Evolutionary conservation across 176 grass and related monocot species (phyloP).

Genomic region (Raddia guianensis): DNA sequence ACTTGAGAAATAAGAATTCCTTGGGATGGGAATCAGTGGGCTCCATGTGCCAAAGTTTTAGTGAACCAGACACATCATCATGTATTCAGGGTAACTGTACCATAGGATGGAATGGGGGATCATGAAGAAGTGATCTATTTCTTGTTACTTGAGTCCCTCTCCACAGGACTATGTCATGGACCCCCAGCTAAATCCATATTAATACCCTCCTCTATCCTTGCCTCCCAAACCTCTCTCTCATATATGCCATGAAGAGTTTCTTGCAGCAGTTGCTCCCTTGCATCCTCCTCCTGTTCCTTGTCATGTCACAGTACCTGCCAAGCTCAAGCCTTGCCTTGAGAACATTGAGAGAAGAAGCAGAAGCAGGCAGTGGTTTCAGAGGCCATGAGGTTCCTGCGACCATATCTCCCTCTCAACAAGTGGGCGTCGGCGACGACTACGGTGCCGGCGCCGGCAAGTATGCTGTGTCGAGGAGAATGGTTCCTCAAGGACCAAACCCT

Average conservation of each 20-base stretch:
- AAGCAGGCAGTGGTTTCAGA: conserved; percentile 1
- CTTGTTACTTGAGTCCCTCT: conserved; percentile 33
- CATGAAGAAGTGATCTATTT: conserved; percentile 22
- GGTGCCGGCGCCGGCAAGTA: background rate
- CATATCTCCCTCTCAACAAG: conserved; percentile 38
- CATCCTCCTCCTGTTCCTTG: conserved; percentile 50
- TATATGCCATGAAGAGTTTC: conserved; percentile 39
- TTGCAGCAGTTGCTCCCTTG: conserved; percentile 31
- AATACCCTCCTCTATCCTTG: conserved; percentile 49
- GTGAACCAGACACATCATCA: conserved; percentile 21
- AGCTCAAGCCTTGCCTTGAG: conserved; percentile 44
- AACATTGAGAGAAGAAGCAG: conserved; percentile 39
- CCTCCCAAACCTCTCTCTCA: background rate
- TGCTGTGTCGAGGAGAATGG: conserved; percentile 56
- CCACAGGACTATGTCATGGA: conserved; percentile 13
- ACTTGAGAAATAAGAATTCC: background rate
- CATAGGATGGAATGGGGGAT: conserved; percentile 21
- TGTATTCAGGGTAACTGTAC: conserved; percentile 31
- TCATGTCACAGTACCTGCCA: conserved; percentile 30
- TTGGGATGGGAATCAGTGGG: background rate
- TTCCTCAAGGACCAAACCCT: conserved; percentile 79
- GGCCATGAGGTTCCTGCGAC: conserved; percentile 34
- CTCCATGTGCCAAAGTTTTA: background rate
- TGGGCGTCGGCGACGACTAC: background rate
- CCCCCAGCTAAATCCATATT: conserved; percentile 49